Percentiles rank a stretch among this genome's conserved stretches.
phyloP scores from a whole-genome alignment of 768 basidiomycete genomes.

The Mycena crocata region DNA sequence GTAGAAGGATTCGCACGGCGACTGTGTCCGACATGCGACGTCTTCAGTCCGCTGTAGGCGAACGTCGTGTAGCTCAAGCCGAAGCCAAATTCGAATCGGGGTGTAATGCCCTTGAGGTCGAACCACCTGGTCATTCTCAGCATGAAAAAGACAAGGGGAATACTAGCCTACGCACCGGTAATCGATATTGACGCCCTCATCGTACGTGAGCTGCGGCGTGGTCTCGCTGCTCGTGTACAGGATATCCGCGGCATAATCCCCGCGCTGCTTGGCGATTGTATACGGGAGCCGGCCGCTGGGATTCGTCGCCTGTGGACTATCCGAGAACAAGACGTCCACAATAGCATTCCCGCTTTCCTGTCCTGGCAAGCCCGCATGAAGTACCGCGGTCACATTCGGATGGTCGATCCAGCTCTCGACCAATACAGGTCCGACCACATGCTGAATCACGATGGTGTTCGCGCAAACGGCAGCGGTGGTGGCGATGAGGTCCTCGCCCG shows the following conservation, averaged over 20 bases:
- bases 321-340: conserved; percentile 69
- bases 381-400: conserved; percentile 61
- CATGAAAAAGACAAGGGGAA: not conserved
- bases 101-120: conserved; percentile 41
- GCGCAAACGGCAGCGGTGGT: conserved; percentile 61
- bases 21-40: conserved; percentile 5
- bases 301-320: conserved; percentile 50
- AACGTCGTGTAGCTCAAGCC: conserved; percentile 59
- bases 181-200: conserved; percentile 36
- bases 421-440: conserved; percentile 69
- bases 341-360: conserved; percentile 71
- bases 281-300: conserved; percentile 64
- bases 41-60: conserved; percentile 45
- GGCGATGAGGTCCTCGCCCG: conserved; percentile 53
- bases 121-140: conserved; percentile 37
- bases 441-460: conserved; percentile 73
- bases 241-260: conserved; percentile 57
- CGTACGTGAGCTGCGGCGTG: conserved; percentile 30
- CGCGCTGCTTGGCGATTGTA: conserved; percentile 64
- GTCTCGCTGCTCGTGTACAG: conserved; percentile 9
- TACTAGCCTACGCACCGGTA: conserved; percentile 42
- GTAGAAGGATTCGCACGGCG: not conserved
- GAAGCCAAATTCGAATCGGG: conserved; percentile 49
- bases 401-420: conserved; percentile 73
- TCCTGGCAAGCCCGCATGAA: conserved; percentile 62